Evolutionary conservation across 192 early-diverging fungal species (phyloP).

Genomic region (Backusella luteola): DNA sequence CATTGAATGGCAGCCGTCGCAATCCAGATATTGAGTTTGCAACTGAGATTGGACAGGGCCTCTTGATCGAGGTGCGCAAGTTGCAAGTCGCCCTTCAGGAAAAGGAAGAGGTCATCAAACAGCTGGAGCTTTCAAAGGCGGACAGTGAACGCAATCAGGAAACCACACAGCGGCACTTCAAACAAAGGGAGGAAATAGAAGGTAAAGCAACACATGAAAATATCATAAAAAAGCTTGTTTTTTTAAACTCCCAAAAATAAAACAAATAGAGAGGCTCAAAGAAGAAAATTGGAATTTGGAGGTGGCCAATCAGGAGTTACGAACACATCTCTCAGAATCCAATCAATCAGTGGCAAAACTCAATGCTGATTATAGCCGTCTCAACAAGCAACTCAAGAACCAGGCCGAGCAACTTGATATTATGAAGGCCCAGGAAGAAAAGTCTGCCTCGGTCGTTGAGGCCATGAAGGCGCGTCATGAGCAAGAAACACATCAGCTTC

Average conservation of each 20-base stretch:
- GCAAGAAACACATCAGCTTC: slow-evolving; percentile 54
- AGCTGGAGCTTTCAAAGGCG: slow-evolving; percentile 42
- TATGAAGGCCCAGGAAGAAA: slow-evolving; percentile 60
- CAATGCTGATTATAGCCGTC: slow-evolving; percentile 50
- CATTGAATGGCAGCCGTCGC: slow-evolving; percentile 10
- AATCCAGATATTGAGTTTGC: slow-evolving; percentile 44
- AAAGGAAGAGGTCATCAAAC: slow-evolving; percentile 38
- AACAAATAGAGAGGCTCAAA: slow-evolving; percentile 47
- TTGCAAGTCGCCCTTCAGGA: slow-evolving; percentile 42
- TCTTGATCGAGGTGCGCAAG: slow-evolving; percentile 41
- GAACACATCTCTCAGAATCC: slow-evolving; percentile 36
- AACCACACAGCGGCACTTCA: slow-evolving; percentile 12
- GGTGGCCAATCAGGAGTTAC: slow-evolving; percentile 47
- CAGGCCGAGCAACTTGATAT: slow-evolving; percentile 60
- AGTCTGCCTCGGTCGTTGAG: slow-evolving; percentile 35
- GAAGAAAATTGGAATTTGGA: slow-evolving; percentile 55
- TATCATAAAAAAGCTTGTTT: slow-evolving; percentile 2
- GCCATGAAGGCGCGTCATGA: slow-evolving; percentile 57
- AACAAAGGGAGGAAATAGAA: slow-evolving; percentile 46
- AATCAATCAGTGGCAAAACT: slow-evolving; percentile 40
- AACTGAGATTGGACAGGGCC: slow-evolving; percentile 43
- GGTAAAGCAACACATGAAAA: slow-evolving; percentile 33
- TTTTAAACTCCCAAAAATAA: not conserved
- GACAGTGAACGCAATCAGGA: slow-evolving; percentile 54
- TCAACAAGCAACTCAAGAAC: slow-evolving; percentile 46